These are phyloP conservation scores for Epichloe sibirici DNA, from an alignment of 2,329 filamentous ascomycete genomes.

Conservation along the genomic window DNA sequence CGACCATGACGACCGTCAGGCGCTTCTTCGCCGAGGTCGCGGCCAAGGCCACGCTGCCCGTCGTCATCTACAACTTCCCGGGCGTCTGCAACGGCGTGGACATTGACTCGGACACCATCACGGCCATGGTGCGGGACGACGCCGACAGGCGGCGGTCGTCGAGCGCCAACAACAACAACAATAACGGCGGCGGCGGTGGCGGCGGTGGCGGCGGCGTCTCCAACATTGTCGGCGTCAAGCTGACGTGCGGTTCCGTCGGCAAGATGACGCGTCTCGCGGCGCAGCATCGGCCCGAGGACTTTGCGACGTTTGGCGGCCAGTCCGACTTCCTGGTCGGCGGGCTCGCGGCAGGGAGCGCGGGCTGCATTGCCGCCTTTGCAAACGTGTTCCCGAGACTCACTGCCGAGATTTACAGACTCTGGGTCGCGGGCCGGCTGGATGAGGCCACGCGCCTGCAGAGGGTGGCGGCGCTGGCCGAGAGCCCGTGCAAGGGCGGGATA, in stretches of 20 bases:
- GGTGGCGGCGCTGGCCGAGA: conserved; percentile 8
- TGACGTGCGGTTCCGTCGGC: conserved; percentile 63
- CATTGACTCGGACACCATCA: conserved; percentile 53
- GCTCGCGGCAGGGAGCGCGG: conserved; percentile 43
- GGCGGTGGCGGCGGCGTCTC: conserved; percentile 13
- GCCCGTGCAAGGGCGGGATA: conserved; percentile 9
- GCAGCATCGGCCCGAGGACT: conserved; percentile 38
- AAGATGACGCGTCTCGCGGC: conserved; percentile 52
- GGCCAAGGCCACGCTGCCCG: conserved; percentile 44
- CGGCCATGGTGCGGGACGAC: conserved; percentile 13
- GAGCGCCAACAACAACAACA: conserved; percentile 4
- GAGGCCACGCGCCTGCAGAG: conserved; percentile 5
- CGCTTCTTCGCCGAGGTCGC: conserved; percentile 30
- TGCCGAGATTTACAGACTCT: conserved; percentile 5
- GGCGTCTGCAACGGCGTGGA: conserved; percentile 55
- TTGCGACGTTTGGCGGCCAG: conserved; percentile 61
- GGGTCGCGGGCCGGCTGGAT: background rate
- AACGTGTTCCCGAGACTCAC: conserved; percentile 49
- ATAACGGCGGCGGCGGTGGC: too few species aligned
- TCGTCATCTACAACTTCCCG: conserved; percentile 65
- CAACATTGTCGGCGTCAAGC: conserved; percentile 59
- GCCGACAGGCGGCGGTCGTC: conserved; percentile 10
- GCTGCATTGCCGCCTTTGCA: conserved; percentile 50
- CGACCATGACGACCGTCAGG: conserved; percentile 26
- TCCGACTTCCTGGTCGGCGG: conserved; percentile 57